Percentiles rank a stretch among this genome's conserved stretches.
Conservation (phyloP, 805 yeast species). For the Saccharomycopsis sp. region DNA sequence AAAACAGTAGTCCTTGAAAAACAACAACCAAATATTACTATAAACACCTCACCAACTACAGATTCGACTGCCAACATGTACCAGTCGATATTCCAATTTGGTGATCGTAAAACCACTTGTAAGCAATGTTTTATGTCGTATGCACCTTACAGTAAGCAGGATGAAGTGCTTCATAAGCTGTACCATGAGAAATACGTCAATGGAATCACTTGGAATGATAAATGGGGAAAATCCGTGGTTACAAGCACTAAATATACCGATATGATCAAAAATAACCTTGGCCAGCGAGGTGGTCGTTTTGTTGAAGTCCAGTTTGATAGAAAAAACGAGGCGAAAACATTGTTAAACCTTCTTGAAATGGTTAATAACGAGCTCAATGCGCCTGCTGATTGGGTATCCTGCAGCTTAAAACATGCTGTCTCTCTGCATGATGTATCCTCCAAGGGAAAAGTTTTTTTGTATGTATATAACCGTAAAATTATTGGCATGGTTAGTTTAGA, state of each 20-base stretch:
- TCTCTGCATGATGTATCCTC: conserved; percentile 20
- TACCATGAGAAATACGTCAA: conserved; percentile 44
- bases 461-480: conserved; percentile 39
- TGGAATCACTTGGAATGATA: conserved; percentile 44
- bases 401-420: not conserved
- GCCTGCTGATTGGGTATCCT: conserved; percentile 37
- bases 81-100: conserved; percentile 8
- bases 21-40: not conserved
- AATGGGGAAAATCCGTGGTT: conserved; percentile 30
- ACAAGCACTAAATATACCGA: not conserved
- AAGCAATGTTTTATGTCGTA: conserved; percentile 50
- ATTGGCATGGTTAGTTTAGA: conserved; percentile 48
- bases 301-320: conserved; percentile 32
- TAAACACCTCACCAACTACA: not conserved
- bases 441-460: conserved; percentile 44
- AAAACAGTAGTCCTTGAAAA: conserved; percentile 14
- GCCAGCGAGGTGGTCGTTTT: conserved; percentile 26
- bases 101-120: conserved; percentile 31
- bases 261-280: not conserved
- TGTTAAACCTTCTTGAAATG: conserved; percentile 39
- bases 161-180: conserved; percentile 40
- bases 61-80: not conserved
- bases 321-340: conserved; percentile 30
- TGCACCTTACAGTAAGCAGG: conserved; percentile 34
- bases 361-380: conserved; percentile 61